A percentile compares a stretch with the other conserved stretches of the same genome.
phyloP scores from a whole-genome alignment of 2,329 filamentous ascomycete species.

The Penicillium decumbens region DNA sequence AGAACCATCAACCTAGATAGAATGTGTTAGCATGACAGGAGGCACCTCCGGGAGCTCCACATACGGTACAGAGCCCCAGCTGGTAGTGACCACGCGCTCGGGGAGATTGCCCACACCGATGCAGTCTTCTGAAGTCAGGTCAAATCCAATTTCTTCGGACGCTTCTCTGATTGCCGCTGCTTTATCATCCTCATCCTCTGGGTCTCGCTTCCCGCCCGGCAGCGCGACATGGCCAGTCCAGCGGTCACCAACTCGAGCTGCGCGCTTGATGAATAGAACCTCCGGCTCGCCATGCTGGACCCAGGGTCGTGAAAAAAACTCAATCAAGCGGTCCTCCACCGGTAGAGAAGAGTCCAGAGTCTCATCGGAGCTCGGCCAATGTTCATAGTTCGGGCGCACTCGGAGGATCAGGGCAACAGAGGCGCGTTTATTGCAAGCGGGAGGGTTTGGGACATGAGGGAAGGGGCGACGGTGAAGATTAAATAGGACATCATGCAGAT shows the following conservation, averaged over 20 bases:
- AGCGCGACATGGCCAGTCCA: constrained; percentile 67
- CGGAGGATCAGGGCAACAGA: constrained; percentile 63
- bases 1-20: constrained; percentile 60
- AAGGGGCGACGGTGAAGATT: constrained; percentile 37
- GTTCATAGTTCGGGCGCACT: constrained; percentile 54
- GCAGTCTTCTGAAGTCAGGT: constrained; percentile 49
- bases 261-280: constrained; percentile 66
- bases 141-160: constrained; percentile 62
- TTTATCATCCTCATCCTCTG: constrained; percentile 58
- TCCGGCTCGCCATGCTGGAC: constrained; percentile 63
- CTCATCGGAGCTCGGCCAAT: constrained; percentile 44
- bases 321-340: constrained; percentile 44
- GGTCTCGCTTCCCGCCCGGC: constrained; percentile 63
- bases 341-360: constrained; percentile 23
- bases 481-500: constrained; percentile 31
- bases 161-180: constrained; percentile 62
- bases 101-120: constrained; percentile 58
- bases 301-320: constrained; percentile 63
- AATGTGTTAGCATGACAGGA: constrained; percentile 13
- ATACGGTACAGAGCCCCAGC: constrained; percentile 61
- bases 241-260: constrained; percentile 59
- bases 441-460: constrained; percentile 45
- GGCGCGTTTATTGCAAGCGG: constrained; percentile 55
- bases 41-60: background rate
- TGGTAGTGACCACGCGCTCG: constrained; percentile 61